Percentiles rank a stretch among this genome's conserved stretches.
Evolutionary conservation across 176 grass and related monocot genomes (phyloP).

Genomic region (Lolium rigidum): DNA sequence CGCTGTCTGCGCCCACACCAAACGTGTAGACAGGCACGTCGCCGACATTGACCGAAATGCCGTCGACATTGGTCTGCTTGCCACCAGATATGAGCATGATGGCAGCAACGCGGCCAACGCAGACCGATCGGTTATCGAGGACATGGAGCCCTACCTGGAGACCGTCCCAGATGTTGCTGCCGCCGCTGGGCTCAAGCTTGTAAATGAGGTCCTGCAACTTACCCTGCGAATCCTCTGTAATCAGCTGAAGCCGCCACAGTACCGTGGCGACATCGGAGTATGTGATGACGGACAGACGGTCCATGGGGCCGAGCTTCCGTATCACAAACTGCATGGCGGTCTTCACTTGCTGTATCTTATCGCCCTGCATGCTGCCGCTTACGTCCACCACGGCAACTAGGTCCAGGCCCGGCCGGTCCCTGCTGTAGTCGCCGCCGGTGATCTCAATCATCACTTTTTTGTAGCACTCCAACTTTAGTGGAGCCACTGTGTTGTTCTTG

Average conservation of each 20-base stretch:
- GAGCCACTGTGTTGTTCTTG: not conserved
- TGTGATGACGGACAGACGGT: constrained; percentile 37
- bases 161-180: not conserved
- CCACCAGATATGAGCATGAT: constrained; percentile 31
- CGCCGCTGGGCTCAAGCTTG: not conserved
- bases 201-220: constrained; percentile 16
- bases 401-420: constrained; percentile 19
- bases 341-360: constrained; percentile 19
- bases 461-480: not conserved
- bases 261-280: not conserved
- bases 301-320: constrained; percentile 30
- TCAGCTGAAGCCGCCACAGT: constrained; percentile 32
- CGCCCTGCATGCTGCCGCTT: not conserved
- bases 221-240: not conserved
- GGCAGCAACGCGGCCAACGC: not conserved
- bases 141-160: constrained; percentile 1
- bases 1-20: not conserved
- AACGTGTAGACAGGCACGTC: constrained; percentile 7
- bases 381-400: constrained; percentile 37
- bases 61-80: not conserved
- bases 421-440: constrained; percentile 8
- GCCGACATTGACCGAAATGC: not conserved
- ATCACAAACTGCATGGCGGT: constrained; percentile 15
- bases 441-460: constrained; percentile 38
- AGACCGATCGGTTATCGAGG: not conserved